Evolutionary conservation across 352 stramenopile genomes (phyloP).

Genomic region (Phytophthora constricta): DNA sequence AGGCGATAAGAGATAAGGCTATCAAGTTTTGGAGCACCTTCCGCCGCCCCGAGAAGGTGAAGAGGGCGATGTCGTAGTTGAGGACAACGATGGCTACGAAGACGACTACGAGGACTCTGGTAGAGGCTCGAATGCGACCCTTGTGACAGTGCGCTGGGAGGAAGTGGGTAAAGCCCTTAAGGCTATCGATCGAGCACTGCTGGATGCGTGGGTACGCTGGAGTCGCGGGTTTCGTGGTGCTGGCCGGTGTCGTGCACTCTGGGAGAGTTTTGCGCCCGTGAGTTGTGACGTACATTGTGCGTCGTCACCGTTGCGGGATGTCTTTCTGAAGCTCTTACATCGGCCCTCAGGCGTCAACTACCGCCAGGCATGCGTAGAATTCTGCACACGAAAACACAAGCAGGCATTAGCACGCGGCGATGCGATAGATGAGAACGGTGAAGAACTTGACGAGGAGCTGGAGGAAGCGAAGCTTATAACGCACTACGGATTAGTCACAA

Average conservation of each 20-base stretch:
- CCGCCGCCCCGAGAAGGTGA: conserved; percentile 48
- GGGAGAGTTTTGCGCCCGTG: conserved; percentile 86
- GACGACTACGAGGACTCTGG: conserved; percentile 40
- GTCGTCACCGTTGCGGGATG: conserved; percentile 85
- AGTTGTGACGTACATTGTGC: conserved; percentile 91
- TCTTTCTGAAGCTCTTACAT: conserved; percentile 92
- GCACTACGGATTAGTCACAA: conserved; percentile 55
- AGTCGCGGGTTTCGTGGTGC: conserved; percentile 64
- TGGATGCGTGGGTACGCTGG: conserved; percentile 89
- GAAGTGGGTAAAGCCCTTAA: conserved; percentile 91
- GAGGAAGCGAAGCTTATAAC: conserved; percentile 69
- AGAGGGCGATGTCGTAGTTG: conserved; percentile 20
- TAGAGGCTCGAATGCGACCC: conserved; percentile 26
- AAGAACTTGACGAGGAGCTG: conserved; percentile 71
- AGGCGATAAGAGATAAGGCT: conserved; percentile 80
- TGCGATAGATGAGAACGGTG: conserved; percentile 59
- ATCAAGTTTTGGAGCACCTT: conserved; percentile 77
- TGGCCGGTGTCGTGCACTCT: conserved; percentile 72
- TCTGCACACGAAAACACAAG: conserved; percentile 67
- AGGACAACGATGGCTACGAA: conserved; percentile 36
- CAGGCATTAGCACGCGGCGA: conserved; percentile 57
- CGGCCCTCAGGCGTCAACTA: conserved; percentile 87
- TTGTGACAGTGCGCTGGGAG: conserved; percentile 62
- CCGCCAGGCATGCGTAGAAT: conserved; percentile 73
- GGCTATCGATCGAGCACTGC: conserved; percentile 80